Evolutionary conservation across 2,329 filamentous ascomycete species (phyloP), one percentile per base, ranked within the genome.

Genomic region (Scytalidium sp.): DNA sequence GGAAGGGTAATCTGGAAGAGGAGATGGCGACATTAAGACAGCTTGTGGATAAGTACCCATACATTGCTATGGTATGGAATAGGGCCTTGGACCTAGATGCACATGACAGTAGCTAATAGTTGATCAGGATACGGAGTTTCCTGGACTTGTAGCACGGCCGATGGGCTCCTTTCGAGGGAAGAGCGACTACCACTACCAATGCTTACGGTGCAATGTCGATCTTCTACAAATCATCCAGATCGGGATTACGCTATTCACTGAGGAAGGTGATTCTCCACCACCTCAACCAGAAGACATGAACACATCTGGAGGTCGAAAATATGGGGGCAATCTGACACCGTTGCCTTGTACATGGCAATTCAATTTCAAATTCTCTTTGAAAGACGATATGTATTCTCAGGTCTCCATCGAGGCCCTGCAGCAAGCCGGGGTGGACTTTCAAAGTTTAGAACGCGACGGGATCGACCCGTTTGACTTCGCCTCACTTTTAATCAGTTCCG

Each of bases 161-260:
- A 97, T 99, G 79, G 94, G 94, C 44, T 84, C 87, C 49, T 99
- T 99, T 69, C 84, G 88, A 52, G 94, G 89, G 51, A 97, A 97
- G 73, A 94, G 91, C 57, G 93, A 97, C 63, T 99, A 99, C 66
- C 94, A 99, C 68, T 99, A 99, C 72, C 94, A 99, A 75, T 97
- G 93, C 53, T 79, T 99, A 43, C 88, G 94, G 54, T 95, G 91
- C 61, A 99, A 99, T 66, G 94, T 99, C 63, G 94, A 99, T 66
- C 84, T 99, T 64, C 82, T 99, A 63, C 97, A 96, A 69, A 92
- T 97, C 59, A 97, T 99, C 56, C 94, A 99, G 68, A 87, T 99
- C 50, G 94, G 94, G 51, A 87, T 99, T 60, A 96, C 93, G 3
- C 76, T 99, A 15, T 97, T 97, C 74, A 92, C 90, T 55, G 81